Base-by-base conservation (phyloP, 352 stramenopile species). In the Phytopythium helicoides region DNA sequence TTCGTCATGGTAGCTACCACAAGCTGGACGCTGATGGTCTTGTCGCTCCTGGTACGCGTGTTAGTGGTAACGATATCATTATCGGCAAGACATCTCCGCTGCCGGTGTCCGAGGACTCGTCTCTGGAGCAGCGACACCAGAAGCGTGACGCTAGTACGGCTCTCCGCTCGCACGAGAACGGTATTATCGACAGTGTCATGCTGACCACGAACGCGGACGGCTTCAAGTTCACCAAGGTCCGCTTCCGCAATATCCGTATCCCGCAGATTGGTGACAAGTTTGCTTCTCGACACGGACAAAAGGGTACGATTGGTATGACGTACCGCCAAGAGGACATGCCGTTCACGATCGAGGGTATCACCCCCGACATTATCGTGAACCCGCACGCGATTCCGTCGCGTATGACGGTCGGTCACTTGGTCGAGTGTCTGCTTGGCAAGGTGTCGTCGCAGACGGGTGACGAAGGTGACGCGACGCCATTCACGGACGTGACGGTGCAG, bases 321-420 rank as follows among this genome's bases (percentile, higher is more conserved):
- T 99, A 99, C 67, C 89, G 92, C 25, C 96, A 99, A 67, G 96
- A 99, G 69, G 98, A 99, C 68, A 99, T 99, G 97, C 98, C 98
- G 31, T 99, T 99, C 71, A 99, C 95, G 18, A 84, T 94, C n/a
- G 94, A 99, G 63, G 85, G 98, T 26, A 98, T 99, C 63, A 97
- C 95, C 2, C 98, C 98, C 3, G 98, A 99, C 75, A 98, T 99
- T 57, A 98, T 99, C 68, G 96, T 99, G 31, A 99, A 99, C 77
- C 97, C 98, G 14, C 98, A 99, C 81, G 97, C 97, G 58, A 99
- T 99, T 91, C 98, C 98, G 47, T 98, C 92, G 47, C 97, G 98
- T 89, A 99, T 99, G 98, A 99, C 98, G 35, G 98, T 99, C 65
- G 98, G 96, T 19, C 96, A 99, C 75, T 85, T 99, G 58, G 97